phyloP scores from a whole-genome alignment of 768 basidiomycete genomes.

The Termitomyces heimii region DNA sequence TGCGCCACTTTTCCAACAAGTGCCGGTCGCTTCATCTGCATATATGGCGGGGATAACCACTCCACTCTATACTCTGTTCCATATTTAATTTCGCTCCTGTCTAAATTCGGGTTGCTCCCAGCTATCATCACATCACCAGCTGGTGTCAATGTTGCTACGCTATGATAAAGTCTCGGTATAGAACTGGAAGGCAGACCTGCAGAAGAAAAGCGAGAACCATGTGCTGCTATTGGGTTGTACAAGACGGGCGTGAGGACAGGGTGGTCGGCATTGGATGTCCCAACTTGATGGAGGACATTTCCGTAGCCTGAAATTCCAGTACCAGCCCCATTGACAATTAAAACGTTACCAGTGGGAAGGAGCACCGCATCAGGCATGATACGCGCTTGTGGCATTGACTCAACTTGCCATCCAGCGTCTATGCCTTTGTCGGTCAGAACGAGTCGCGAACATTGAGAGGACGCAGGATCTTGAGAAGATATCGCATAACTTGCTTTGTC shows the following conservation, averaged over 20 bases:
- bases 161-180: slow-evolving; percentile 78
- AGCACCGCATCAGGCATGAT: slow-evolving; percentile 79
- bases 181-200: slow-evolving; percentile 54
- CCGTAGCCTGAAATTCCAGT: slow-evolving; percentile 76
- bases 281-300: slow-evolving; percentile 64
- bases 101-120: slow-evolving; percentile 81
- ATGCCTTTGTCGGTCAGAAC: slow-evolving; percentile 62
- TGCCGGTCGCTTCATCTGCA: slow-evolving; percentile 52
- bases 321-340: slow-evolving; percentile 73
- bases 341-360: slow-evolving; percentile 67
- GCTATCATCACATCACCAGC: slow-evolving; percentile 70
- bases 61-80: slow-evolving; percentile 89
- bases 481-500: slow-evolving; percentile 51
- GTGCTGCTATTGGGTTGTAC: slow-evolving; percentile 53
- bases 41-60: slow-evolving; percentile 80
- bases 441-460: slow-evolving; percentile 68
- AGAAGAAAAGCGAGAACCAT: slow-evolving; percentile 52
- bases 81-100: slow-evolving; percentile 65
- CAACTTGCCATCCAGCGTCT: slow-evolving; percentile 63
- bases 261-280: slow-evolving; percentile 72
- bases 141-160: slow-evolving; percentile 76
- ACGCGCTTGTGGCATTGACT: slow-evolving; percentile 68
- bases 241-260: slow-evolving; percentile 64
- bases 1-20: slow-evolving; percentile 28
- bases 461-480: slow-evolving; percentile 69